Percentiles rank a stretch among this genome's conserved stretches.
phyloP scores from a whole-genome alignment of 345 rosid species.

The Barbarea vulgaris region DNA sequence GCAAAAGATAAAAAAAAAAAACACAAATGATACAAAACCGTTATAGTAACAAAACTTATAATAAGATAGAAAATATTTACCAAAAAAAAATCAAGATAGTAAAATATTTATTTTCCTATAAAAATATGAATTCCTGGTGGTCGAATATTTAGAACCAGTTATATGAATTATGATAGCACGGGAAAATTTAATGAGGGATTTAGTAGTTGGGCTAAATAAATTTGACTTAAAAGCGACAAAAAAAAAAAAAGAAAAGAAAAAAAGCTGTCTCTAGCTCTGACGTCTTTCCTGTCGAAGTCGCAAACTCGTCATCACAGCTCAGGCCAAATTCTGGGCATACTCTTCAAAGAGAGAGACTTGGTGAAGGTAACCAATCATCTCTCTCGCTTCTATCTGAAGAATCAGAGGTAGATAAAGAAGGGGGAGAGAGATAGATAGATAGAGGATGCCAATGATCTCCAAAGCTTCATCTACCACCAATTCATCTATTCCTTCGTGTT shows the following conservation, averaged over 20 bases:
- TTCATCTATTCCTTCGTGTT: constrained; percentile 71
- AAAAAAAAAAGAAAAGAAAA: not conserved
- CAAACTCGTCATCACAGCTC: constrained; percentile 45
- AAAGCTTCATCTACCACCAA: constrained; percentile 75
- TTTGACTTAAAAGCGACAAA: constrained; percentile 20
- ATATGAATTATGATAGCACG: not conserved
- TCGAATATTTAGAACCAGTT: constrained; percentile 4
- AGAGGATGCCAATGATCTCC: constrained; percentile 67
- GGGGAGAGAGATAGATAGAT: constrained; percentile 30
- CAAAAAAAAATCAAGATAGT: not conserved
- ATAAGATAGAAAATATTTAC: not conserved
- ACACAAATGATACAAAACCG: not conserved
- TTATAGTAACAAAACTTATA: not conserved
- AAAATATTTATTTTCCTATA: not conserved
- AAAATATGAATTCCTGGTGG: not conserved
- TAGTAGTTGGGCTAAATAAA: constrained; percentile 32
- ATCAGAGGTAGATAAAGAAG: not conserved
- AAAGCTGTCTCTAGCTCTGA: constrained; percentile 40
- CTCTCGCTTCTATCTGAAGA: constrained; percentile 26
- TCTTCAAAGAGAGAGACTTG: not conserved
- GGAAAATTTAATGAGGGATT: constrained; percentile 12
- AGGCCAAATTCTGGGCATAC: constrained; percentile 20
- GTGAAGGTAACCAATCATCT: constrained; percentile 28
- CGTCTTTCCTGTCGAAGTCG: constrained; percentile 44
- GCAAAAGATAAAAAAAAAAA: not conserved